Percentiles rank a stretch among this genome's conserved stretches.
Evolutionary conservation across 371 early-diverging fungal genomes (phyloP).

Genomic region (Mortierella polycephala): DNA sequence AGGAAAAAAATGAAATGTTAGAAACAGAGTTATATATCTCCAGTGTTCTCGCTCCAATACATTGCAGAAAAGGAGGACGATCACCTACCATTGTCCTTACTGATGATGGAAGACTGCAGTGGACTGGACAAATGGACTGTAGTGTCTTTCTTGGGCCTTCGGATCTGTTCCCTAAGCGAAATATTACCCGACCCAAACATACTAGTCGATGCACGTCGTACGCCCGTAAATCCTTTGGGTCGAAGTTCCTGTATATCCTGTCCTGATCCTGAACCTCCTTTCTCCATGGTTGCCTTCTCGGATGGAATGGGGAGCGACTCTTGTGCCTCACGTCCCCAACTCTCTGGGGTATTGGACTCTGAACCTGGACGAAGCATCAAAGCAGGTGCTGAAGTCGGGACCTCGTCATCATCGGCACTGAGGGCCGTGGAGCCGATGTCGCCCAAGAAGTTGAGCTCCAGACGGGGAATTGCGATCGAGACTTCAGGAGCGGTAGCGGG

Average conservation of each 20-base stretch:
- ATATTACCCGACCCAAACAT: conserved; percentile 20
- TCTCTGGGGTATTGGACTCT: conserved; percentile 5
- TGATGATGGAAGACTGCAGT: neutral
- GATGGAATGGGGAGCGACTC: conserved; percentile 14
- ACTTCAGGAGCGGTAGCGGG: conserved; percentile 15
- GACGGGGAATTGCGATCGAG: conserved; percentile 41
- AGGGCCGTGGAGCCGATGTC: conserved; percentile 8
- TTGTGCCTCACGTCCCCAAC: conserved; percentile 29
- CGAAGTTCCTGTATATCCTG: conserved; percentile 9
- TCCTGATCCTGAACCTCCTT: conserved; percentile 1
- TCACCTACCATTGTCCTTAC: conserved; percentile 28
- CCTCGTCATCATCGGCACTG: neutral
- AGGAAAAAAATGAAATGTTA: neutral
- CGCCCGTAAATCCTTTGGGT: conserved; percentile 25
- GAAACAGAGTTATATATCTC: neutral
- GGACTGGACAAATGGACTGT: neutral
- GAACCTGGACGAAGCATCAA: conserved; percentile 11
- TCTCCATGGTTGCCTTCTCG: neutral
- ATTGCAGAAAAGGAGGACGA: neutral
- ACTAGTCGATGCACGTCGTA: conserved; percentile 38
- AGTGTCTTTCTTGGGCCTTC: conserved; percentile 16
- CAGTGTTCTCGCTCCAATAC: no score
- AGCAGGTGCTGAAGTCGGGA: conserved; percentile 26
- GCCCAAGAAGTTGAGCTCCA: conserved; percentile 39
- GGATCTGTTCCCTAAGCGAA: conserved; percentile 35